Base-by-base conservation (phyloP, 2,329 filamentous ascomycete genomes). In the Trichoderma sp. region DNA sequence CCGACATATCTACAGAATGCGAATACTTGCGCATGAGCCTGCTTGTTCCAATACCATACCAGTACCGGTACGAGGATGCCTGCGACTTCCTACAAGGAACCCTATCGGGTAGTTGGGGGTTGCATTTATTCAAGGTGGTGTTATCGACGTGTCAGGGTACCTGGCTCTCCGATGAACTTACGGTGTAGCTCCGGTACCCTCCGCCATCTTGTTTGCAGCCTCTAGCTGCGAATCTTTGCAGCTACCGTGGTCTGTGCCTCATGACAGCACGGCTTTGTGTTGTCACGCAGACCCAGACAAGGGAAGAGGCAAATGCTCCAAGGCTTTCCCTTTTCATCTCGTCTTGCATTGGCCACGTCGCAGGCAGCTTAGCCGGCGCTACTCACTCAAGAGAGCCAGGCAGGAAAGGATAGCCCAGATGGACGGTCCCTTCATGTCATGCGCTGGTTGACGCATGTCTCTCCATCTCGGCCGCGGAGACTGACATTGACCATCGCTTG, bases 121-220 rank as follows among this genome's bases (percentile, higher is more conserved):
- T 44, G 41, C 55, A 57, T 19, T 28, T 5, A 17, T 30, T 50
- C 17, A 63, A 55, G 28, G 28, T 63, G 59, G 50, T 63, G 50
- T 45, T 63, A 54, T 63, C 59, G 41, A 63, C 59, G 59, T 63
- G 59, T 55, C 50, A 63, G 47, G 19, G 59, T 55, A 63, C 59
- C 26, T 63, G 24, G 43, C 59, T 55, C 39, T 63, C 41, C 26
- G 26, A 50, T 47, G 39, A 43, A 45, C 48, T 45, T 55, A 63
- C 50, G 50, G 59, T 63, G 59, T 45, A 54, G 50, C 50, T 41
- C 21, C 26, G 39, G 47, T 52, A 44, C 58, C 58, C 58, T 51
- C 21, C 45, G 21, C 57, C 19, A 50, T 24, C 57, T 21, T 48
- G 28, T 21, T 30, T 19, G 17, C 21, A n/a, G 43, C 43, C 43